phyloP scores from a whole-genome alignment of 2,329 filamentous ascomycete species.

The Harringtonia aguacate region DNA sequence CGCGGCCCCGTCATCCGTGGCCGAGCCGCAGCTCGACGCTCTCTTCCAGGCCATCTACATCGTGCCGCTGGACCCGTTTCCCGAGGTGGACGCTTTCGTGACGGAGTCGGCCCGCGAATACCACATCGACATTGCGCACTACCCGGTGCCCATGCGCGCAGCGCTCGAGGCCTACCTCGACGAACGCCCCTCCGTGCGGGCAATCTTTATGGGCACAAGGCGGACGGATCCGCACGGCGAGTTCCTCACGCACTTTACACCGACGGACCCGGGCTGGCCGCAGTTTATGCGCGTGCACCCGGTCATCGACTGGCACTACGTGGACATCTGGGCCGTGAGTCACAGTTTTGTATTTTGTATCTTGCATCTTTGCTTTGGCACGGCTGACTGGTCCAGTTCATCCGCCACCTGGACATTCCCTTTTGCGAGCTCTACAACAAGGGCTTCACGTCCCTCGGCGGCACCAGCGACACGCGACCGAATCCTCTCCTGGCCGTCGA shows the following conservation, averaged over 20 bases:
- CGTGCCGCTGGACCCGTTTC: constrained; percentile 71
- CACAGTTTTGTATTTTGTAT: constrained; percentile 2
- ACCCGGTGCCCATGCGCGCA: constrained; percentile 67
- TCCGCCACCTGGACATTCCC: constrained; percentile 64
- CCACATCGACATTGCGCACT: constrained; percentile 64
- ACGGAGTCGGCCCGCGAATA: constrained; percentile 53
- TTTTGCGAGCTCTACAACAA: constrained; percentile 83
- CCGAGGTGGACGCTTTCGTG: constrained; percentile 80
- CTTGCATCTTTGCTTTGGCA: not conserved
- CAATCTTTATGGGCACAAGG: constrained; percentile 80
- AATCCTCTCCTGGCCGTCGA: constrained; percentile 60
- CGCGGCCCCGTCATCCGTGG: constrained; percentile 4
- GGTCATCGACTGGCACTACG: constrained; percentile 95
- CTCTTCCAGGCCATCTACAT: constrained; percentile 79
- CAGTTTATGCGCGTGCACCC: constrained; percentile 88
- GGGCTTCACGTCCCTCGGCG: constrained; percentile 61
- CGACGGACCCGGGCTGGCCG: constrained; percentile 84
- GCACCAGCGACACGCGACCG: constrained; percentile 76
- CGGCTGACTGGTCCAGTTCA: constrained; percentile 45
- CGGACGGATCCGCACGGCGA: constrained; percentile 87
- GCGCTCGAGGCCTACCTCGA: constrained; percentile 69
- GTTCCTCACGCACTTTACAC: constrained; percentile 69
- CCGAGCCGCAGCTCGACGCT: constrained; percentile 14
- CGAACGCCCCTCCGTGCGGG: constrained; percentile 53
- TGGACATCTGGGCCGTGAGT: constrained; percentile 85